Evolutionary conservation across 1,284 basidiomycete species (phyloP).

Genomic region (Cryptococcus sp.): DNA sequence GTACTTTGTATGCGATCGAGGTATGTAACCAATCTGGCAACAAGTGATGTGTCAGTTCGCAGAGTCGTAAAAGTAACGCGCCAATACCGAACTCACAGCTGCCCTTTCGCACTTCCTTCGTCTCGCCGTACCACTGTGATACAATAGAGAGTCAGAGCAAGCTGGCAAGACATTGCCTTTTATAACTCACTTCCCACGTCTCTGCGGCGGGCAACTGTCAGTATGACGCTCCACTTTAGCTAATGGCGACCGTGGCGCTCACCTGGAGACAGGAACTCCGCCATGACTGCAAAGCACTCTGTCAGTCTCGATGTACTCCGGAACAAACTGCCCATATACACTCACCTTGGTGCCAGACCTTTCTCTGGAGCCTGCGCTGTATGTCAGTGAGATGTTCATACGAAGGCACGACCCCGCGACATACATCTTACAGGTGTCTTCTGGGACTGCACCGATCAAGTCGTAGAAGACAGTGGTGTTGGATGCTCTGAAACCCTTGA

Average conservation of each 20-base stretch:
- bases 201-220: conserved; percentile 5
- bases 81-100: too few relatives aligned
- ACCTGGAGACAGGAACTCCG: conserved; percentile 22
- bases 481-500: conserved; percentile 15
- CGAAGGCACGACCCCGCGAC: background rate
- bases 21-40: conserved; percentile 23
- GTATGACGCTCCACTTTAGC: too few relatives aligned
- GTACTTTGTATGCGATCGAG: conserved; percentile 26
- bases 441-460: conserved; percentile 21
- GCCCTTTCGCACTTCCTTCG: conserved; percentile 9
- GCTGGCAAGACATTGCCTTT: too few relatives aligned
- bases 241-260: background rate
- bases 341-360: conserved; percentile 17
- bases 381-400: conserved; percentile 6
- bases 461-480: conserved; percentile 22
- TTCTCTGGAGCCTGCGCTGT: conserved; percentile 8
- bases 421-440: conserved; percentile 22
- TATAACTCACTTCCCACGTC: conserved; percentile 22
- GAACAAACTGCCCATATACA: too few relatives aligned
- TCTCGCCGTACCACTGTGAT: conserved; percentile 20
- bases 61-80: too few relatives aligned
- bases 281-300: conserved; percentile 14
- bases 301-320: too few relatives aligned
- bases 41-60: too few relatives aligned
- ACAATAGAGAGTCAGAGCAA: background rate